Evolutionary conservation across 768 basidiomycete genomes (phyloP), one percentile per base, ranked within the genome.

Genomic region (Naganishia onofrii): DNA sequence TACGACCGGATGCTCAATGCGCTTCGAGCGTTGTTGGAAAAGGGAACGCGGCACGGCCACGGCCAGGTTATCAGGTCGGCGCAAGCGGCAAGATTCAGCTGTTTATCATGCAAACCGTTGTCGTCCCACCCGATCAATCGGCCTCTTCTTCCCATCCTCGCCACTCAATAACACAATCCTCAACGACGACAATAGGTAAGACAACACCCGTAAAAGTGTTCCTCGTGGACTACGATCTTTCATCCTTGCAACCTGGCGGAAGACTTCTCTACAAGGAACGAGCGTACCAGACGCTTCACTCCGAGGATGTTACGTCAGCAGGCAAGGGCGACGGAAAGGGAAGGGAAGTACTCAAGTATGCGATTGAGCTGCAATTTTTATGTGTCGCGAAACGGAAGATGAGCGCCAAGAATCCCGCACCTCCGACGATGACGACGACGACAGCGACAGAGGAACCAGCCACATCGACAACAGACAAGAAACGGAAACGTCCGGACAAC

Each of bases 311-410:
- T n/a, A n/a, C n/a, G n/a, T n/a, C n/a, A n/a, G n/a, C n/a, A n/a
- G 29, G 26, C 7, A 42, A 42, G 42, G 68, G 23, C 3, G 21
- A 29, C 26, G 38, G 5, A n/a, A 46, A 42, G 44, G 15, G 66
- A 53, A 68, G 67, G 56, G 76, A 74, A 29, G 71, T 65, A 7
- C 67, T 80, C 23, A 70, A 75, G 56, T 79, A 73, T 67, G 77
- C 78, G 32, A 68, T 78, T 10, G 78, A 80, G 56, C 68, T 80
- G 28, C 78, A 79, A 52, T 79, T 80, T 67, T 56, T 74, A 15
- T 79, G 79, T 52, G 52, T 70, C 15, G 44, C 32, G 53, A 68
- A 68, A 10, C 65, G 67, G 7, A 72, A 51, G 67, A 68, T 13
- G 36, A 46, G 26, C 46, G 46, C n/a, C 23, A 60, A 57, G 46